Evolutionary conservation across 2,329 filamentous ascomycete genomes (phyloP), one percentile per base, ranked within the genome.

Genomic region (Sporothrix globosa): DNA sequence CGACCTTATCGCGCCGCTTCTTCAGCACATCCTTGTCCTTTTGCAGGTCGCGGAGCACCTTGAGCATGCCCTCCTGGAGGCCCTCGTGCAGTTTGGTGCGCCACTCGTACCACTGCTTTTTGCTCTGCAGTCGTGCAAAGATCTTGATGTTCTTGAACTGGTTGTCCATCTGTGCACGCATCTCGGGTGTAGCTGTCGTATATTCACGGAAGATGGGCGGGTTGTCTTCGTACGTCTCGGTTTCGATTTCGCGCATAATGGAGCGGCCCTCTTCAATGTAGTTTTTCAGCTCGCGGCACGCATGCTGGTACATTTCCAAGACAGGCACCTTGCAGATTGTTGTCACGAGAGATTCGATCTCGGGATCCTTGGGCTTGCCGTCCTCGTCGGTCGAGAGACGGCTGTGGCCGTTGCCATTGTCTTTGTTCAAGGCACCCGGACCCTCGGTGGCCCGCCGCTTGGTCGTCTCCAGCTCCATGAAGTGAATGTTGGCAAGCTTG

Each of bases 101-200:
- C 96, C 96, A 99, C 77, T 95, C 91, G 78, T 99, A 99, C 96
- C 96, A 99, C 83, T 96, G 94, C 70, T 92, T 93, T 78, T 97
- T 97, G 82, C 95, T 97, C 67, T 94, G 84, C 17, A 97, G 85
- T 34, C 96, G 88, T 19, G 95, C 93, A 78, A 97, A 92, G 0
- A 93, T 94, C 83, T 97, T 98, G 80, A 97, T 91, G 77, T 98
- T 97, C 80, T 97, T 96, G 84, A 99, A 96, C 78, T 98, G 94
- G 74, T 92, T 96, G 81, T 99, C 95, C 90, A 99, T 96, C 68
- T 96, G 85, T 3, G 88, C 81, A 76, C 92, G 93, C 77, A 97
- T 89, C 73, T 96, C 92, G 0, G 93, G 88, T 0, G 92, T 87
- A 34, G 95, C 95, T 11, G 90, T 90, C 73, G 96, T 88, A 78